Evolutionary conservation across 2,329 filamentous ascomycete species (phyloP), one percentile per base, ranked within the genome.

Genomic region (Penicillium olsonii): DNA sequence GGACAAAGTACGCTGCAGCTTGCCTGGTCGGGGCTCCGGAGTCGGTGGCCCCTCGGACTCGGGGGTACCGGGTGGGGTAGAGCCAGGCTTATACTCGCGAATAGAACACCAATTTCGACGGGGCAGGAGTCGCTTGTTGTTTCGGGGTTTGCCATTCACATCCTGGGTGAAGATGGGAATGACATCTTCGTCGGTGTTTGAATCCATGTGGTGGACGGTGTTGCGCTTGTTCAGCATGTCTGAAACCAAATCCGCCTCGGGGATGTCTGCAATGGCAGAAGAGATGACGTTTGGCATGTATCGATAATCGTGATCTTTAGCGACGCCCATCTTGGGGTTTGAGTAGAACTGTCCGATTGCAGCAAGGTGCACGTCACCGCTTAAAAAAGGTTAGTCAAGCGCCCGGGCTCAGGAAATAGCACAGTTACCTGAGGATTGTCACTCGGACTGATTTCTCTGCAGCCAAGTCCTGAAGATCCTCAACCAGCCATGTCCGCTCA

Each of bases 261-360:
- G 94, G 12, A 87, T 85, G 66, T 99, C 96, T 61, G 88, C 92
- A 66, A 99, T 97, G 11, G 92, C 91, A 0, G 92, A 96, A 1
- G 91, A 95, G 59, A 97, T 85, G 52, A 99, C 75, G 63, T 99
- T 99, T 4, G 91, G 89, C 87, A 99, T 99, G 68, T 99, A 99
- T 54, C 94, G 83, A 64, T 94, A 92, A 68, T 99, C 94, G 58
- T 85, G 85, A 72, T 97, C 90, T 70, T 96, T 97, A 3, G 88
- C 77, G 26, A 96, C 76, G 5, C 85, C 80, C 18, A 92, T 78
- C 69, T 90, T 94, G 12, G 90, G 86, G 66, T 95, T 95, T 9
- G 90, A 94, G 73, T 92, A 96, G 73, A 99, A 97, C 60, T 96
- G 92, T 2, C 94, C 94, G 33, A 96, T 83, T 8, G 91, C 94